A percentile compares a stretch with the other conserved stretches of the same genome.
These are phyloP conservation scores for Saussurea involucrata DNA, from an alignment of 129 eudicot species.

Conservation along the genomic window DNA sequence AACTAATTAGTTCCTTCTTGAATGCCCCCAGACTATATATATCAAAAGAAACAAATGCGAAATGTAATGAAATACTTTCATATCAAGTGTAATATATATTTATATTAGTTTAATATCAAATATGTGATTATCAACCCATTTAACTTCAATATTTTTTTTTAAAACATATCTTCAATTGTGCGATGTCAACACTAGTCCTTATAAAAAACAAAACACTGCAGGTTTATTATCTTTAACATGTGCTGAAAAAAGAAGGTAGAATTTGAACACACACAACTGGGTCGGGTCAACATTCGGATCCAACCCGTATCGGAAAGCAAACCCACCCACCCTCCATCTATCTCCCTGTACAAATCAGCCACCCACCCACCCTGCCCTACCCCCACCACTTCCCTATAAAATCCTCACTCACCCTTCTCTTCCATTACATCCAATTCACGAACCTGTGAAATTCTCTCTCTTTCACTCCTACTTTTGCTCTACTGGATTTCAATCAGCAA, in stretches of 20 bases:
- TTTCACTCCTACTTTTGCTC: conserved; percentile 21
- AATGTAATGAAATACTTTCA: no score
- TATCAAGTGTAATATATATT: no score
- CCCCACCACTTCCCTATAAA: conserved; percentile 35
- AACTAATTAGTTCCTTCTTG: no score
- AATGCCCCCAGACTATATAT: no score
- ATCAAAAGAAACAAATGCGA: no score
- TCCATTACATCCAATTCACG: conserved; percentile 25
- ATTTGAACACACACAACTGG: conserved; percentile 5
- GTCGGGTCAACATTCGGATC: background rate
- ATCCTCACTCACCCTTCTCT: conserved; percentile 18
- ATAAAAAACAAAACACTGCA: background rate
- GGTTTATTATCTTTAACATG: conserved; percentile 11
- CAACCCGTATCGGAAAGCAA: background rate
- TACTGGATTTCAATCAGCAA: conserved; percentile 30
- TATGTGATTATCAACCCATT: no score
- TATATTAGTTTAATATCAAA: no score
- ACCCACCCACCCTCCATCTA: background rate
- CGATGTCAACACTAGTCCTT: no score
- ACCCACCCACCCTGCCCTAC: conserved; percentile 30
- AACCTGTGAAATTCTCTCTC: conserved; percentile 25
- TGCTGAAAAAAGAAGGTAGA: background rate
- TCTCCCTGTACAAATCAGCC: conserved; percentile 10
- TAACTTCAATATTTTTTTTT: no score
- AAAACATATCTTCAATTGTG: no score